phyloP scores from a whole-genome alignment of 208 protist genomes.

The Leishmania tarentolae region DNA sequence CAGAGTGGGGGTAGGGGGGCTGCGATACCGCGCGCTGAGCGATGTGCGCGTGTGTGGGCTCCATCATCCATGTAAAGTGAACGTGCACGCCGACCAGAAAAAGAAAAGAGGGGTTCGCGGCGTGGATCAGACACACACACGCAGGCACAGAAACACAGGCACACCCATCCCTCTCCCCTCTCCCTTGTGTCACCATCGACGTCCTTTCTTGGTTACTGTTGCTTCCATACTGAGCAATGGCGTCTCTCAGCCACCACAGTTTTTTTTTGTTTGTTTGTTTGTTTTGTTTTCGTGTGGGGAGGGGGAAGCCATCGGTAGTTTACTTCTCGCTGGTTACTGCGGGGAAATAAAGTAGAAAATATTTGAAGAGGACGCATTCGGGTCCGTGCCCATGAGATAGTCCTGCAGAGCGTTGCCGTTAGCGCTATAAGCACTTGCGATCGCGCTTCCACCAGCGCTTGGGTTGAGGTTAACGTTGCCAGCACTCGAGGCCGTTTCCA shows the following conservation, averaged over 20 bases:
- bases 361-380: constrained; percentile 19
- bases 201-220: too few relatives aligned
- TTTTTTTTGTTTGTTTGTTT: background rate
- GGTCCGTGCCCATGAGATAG: constrained; percentile 18
- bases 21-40: background rate
- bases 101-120: background rate
- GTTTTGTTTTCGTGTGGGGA: background rate
- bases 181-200: too few relatives aligned
- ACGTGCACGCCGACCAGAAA: background rate
- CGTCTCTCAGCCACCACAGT: too few relatives aligned
- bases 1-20: background rate
- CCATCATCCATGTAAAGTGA: background rate
- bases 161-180: too few relatives aligned
- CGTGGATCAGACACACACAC: background rate
- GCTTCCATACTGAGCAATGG: too few relatives aligned
- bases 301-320: background rate
- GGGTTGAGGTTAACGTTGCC: background rate
- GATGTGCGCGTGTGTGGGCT: too few relatives aligned
- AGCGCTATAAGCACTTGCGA: background rate
- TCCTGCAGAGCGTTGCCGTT: constrained; percentile 12
- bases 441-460: background rate
- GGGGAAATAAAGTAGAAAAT: constrained; percentile 22
- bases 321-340: background rate
- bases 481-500: constrained; percentile 1
- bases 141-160: background rate